phyloP scores from a whole-genome alignment of 1,284 basidiomycete genomes.

The Cutaneotrichosporon sp. region DNA sequence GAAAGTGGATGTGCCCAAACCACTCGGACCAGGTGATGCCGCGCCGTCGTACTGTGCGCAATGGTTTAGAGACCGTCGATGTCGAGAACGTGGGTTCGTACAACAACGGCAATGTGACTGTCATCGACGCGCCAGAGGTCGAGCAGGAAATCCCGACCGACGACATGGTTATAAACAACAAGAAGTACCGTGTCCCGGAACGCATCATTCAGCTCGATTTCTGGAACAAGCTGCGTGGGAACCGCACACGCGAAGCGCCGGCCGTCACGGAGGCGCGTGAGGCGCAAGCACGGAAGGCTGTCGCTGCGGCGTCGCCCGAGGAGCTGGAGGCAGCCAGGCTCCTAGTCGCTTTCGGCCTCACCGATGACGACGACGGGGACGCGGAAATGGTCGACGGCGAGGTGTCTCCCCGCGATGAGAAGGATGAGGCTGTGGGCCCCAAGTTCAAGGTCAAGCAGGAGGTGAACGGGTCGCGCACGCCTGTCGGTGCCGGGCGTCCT shows the following conservation, averaged over 20 bases:
- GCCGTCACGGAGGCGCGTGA: slow-evolving; percentile 15
- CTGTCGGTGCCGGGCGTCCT: not conserved
- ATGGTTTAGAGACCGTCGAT: slow-evolving; percentile 65
- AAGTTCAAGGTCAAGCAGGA: not conserved
- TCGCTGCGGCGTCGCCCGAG: slow-evolving; percentile 24
- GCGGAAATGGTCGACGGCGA: slow-evolving; percentile 1
- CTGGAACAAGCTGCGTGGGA: slow-evolving; percentile 72
- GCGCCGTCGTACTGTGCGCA: slow-evolving; percentile 72
- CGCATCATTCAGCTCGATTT: slow-evolving; percentile 89
- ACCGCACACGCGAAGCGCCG: slow-evolving; percentile 13
- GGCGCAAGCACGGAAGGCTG: slow-evolving; percentile 5
- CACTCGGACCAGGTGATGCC: slow-evolving; percentile 79
- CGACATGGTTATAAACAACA: slow-evolving; percentile 58
- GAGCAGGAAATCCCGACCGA: slow-evolving; percentile 44
- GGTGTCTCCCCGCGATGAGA: not conserved
- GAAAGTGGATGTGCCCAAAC: slow-evolving; percentile 99
- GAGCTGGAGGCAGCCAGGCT: slow-evolving; percentile 39
- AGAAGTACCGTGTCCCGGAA: slow-evolving; percentile 91
- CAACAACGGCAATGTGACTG: slow-evolving; percentile 91
- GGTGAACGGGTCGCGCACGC: not conserved
- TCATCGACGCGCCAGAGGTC: slow-evolving; percentile 67
- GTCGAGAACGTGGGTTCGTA: slow-evolving; percentile 66
- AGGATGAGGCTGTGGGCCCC: not conserved
- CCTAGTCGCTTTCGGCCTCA: slow-evolving; percentile 16
- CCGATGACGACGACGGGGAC: not conserved